Base-by-base conservation (phyloP, 2,329 filamentous ascomycete species). In the Rutstroemia sp. region DNA sequence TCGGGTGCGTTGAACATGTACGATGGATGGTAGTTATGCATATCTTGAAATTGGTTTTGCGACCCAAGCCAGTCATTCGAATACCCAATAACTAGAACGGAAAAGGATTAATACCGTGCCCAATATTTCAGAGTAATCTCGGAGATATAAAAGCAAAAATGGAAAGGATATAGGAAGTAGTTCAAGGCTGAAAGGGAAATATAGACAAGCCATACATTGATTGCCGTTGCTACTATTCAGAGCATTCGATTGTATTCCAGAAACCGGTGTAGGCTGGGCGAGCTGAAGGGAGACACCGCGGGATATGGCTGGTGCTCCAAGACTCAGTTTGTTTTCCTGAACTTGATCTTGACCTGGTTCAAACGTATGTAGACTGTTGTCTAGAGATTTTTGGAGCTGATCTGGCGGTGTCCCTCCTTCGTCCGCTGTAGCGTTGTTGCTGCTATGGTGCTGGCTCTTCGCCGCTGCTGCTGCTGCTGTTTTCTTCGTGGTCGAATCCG, bases 1-100 rank as follows among this genome's bases (percentile, higher is more conserved):
- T 99, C 94, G 61, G 91, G 89, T n/a, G 84, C 83, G 70, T 87
- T 87, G 74, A 96, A 95, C 87, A 96, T 92, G 76, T 94, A 97
- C 68, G 89, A 94, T 58, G 89, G 88, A 73, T 96, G 90, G 69
- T 92, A 90, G 70, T 85, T 89, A 74, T 94, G 90, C 86, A 96
- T 94, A 73, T 96, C 91, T 76, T 95, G 87, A 72, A 89, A 94
- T 68, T 89, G 88, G 70, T 86, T 94, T 68, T 90, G 88, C 58
- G 66, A 63, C 51, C 76, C 76, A 60, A 91, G 79, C 86, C 89
- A 92, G 69, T 91, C 88, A 75, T 89, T 89, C 61, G 82, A 80
- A 76, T 92, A 94, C 63, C 86, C 87, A 68, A 87, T 76, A 69
- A 89, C 89, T 94, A 73, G 45, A 47, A 56, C 89, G 92, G 73